These are phyloP conservation scores for Chionographis japonica DNA, from an alignment of 106 monocot genomes.

Conservation along the genomic window DNA sequence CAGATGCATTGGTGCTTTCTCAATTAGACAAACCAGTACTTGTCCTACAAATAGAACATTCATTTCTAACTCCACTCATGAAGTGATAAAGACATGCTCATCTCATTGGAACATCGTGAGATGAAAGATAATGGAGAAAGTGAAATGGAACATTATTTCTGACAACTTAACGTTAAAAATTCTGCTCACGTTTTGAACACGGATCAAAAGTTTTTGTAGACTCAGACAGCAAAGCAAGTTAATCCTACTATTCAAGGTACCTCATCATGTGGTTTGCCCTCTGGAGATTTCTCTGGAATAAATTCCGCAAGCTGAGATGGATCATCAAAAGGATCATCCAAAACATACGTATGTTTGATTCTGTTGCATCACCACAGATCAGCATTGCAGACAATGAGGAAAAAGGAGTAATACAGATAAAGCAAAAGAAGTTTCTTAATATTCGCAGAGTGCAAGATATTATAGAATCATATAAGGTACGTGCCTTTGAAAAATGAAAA, in stretches of 20 bases:
- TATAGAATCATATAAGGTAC: neutral
- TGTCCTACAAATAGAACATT: no score
- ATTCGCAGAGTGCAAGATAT: neutral
- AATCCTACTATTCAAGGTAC: constrained; percentile 22
- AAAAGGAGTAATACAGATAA: neutral
- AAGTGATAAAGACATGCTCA: no score
- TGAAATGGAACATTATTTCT: no score
- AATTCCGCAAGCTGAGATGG: constrained; percentile 78
- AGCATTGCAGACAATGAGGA: constrained; percentile 1
- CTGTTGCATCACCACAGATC: constrained; percentile 28
- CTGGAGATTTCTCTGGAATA: constrained; percentile 93
- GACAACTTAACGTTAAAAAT: no score
- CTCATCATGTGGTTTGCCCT: constrained; percentile 91
- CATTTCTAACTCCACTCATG: no score
- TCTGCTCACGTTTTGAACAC: no score
- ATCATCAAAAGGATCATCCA: constrained; percentile 98
- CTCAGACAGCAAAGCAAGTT: neutral
- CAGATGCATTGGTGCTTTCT: no score
- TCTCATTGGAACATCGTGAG: no score
- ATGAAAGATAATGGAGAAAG: no score
- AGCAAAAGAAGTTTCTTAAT: neutral
- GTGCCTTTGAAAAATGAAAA: neutral
- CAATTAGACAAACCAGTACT: no score
- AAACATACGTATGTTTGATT: constrained; percentile 91
- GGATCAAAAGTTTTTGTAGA: no score